Evolutionary conservation across 192 early-diverging fungal species (phyloP).

Genomic region (Backusella luteola): DNA sequence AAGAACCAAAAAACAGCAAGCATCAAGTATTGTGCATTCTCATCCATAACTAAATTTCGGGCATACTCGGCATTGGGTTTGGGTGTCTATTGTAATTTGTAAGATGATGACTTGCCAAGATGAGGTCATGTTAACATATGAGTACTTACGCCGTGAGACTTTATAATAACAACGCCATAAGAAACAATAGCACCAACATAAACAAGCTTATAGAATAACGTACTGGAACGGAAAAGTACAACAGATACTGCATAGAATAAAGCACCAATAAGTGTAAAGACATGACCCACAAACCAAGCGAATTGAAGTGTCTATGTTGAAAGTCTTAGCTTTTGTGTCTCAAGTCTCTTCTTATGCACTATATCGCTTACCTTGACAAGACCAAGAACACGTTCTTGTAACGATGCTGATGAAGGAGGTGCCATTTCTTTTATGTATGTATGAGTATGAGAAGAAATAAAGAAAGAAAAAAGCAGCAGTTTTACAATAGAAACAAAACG

Average conservation of each 20-base stretch:
- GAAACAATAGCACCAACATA: constrained; percentile 66
- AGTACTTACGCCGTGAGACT: constrained; percentile 68
- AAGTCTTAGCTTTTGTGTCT: background rate
- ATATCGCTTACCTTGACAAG: constrained; percentile 22
- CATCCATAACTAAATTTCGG: constrained; percentile 64
- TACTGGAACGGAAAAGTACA: constrained; percentile 40
- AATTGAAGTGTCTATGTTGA: constrained; percentile 48
- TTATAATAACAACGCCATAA: constrained; percentile 79
- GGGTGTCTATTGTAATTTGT: constrained; percentile 46
- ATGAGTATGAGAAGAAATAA: background rate
- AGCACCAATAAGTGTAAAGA: constrained; percentile 41
- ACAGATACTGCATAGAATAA: constrained; percentile 40
- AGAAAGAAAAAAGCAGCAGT: background rate
- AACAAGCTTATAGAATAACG: constrained; percentile 53
- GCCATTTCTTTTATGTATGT: constrained; percentile 9
- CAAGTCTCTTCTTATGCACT: background rate
- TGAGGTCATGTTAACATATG: constrained; percentile 11
- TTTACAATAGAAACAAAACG: background rate
- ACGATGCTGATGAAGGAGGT: constrained; percentile 14
- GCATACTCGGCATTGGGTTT: constrained; percentile 58
- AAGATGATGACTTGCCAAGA: background rate
- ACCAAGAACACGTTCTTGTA: constrained; percentile 17
- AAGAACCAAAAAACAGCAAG: constrained; percentile 69
- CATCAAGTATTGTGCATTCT: constrained; percentile 75
- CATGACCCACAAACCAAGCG: constrained; percentile 51